Conservation (phyloP, 768 basidiomycete genomes). For the Trametes sanguinea region DNA sequence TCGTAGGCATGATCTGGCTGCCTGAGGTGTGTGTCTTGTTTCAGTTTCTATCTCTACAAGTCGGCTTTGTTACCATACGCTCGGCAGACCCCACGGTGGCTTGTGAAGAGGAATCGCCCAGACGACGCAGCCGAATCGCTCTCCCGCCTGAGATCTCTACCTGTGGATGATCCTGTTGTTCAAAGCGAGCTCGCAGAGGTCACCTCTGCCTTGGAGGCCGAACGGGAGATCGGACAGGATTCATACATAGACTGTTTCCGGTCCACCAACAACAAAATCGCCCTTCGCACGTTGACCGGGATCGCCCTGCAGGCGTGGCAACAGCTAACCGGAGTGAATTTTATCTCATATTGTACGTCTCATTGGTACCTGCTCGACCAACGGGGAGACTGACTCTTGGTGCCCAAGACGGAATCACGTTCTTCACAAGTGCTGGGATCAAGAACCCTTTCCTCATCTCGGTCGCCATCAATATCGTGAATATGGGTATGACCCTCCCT, state of each 20-base stretch:
- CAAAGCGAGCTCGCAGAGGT: constrained; percentile 56
- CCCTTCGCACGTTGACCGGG: constrained; percentile 75
- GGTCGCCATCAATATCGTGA: constrained; percentile 72
- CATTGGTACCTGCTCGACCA: neutral
- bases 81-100: constrained; percentile 70
- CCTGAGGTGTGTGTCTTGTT: constrained; percentile 47
- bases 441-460: constrained; percentile 51
- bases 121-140: constrained; percentile 59
- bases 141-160: constrained; percentile 58
- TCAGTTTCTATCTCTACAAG: neutral
- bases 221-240: constrained; percentile 56
- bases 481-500: constrained; percentile 73
- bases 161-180: constrained; percentile 49
- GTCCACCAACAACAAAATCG: constrained; percentile 53
- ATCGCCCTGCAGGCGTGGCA: constrained; percentile 77
- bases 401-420: neutral
- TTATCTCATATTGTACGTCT: constrained; percentile 49
- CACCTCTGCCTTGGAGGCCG: constrained; percentile 58
- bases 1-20: constrained; percentile 66
- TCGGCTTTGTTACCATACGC: neutral
- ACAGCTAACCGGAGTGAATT: constrained; percentile 81
- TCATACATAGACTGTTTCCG: constrained; percentile 68
- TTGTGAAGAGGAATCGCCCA: constrained; percentile 64
- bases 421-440: constrained; percentile 38
- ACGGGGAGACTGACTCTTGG: neutral